A percentile compares a stretch with the other conserved stretches of the same genome.
phyloP scores from a whole-genome alignment of 108 stramenopile species.

The Cyclostephanos tholiformis region DNA sequence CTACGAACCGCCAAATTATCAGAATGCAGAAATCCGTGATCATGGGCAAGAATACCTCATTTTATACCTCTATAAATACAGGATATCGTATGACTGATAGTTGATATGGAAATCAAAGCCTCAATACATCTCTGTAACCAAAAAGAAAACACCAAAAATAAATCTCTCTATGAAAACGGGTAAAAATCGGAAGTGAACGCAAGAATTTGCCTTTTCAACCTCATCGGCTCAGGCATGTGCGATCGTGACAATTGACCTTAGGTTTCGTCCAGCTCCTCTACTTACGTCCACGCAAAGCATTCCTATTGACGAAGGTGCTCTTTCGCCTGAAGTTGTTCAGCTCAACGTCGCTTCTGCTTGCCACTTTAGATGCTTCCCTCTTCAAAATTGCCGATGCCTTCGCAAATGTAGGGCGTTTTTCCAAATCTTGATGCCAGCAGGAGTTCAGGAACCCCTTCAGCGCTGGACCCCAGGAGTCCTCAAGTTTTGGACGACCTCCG shows the following conservation, averaged over 20 bases:
- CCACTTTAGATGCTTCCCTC: slow-evolving; percentile 27
- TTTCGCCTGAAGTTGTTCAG: slow-evolving; percentile 35
- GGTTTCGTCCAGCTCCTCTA: neutral
- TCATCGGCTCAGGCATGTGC: neutral
- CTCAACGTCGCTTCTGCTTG: slow-evolving; percentile 22
- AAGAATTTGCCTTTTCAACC: neutral
- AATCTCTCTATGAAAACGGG: too few relatives aligned
- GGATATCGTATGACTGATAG: too few relatives aligned
- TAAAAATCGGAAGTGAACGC: too few relatives aligned
- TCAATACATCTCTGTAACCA: too few relatives aligned
- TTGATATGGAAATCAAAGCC: too few relatives aligned
- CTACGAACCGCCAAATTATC: neutral
- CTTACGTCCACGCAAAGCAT: slow-evolving; percentile 16
- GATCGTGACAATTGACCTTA: neutral
- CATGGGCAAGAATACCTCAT: too few relatives aligned
- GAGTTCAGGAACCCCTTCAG: slow-evolving; percentile 15
- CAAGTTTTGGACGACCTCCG: slow-evolving; percentile 19
- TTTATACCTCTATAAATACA: too few relatives aligned
- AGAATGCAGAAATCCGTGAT: too few relatives aligned
- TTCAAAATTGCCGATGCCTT: slow-evolving; percentile 23
- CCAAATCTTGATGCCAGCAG: slow-evolving; percentile 37
- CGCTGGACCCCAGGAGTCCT: slow-evolving; percentile 26
- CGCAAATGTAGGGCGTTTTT: slow-evolving; percentile 22
- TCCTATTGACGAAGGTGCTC: slow-evolving; percentile 35
- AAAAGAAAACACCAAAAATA: too few relatives aligned